Percentiles rank a stretch among this genome's conserved stretches.
Conservation (phyloP, 495 filamentous ascomycete genomes). For the Xylaria castorea region DNA sequence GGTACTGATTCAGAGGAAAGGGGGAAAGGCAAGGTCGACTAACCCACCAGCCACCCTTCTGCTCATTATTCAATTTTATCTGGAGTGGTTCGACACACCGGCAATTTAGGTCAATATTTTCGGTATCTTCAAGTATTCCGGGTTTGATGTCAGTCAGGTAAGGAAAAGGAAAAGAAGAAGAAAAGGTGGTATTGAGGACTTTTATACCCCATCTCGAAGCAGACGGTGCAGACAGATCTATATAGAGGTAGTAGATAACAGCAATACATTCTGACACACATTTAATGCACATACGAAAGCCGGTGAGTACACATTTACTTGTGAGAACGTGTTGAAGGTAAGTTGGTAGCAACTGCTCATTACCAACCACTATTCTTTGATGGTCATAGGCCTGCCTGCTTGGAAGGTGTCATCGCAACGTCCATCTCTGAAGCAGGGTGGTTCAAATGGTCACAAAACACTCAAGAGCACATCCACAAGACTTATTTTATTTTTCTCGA, state of each 20-base stretch:
- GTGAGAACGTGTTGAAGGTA: not conserved
- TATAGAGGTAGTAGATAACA: not conserved
- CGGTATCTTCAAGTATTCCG: not conserved
- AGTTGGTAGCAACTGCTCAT: not conserved
- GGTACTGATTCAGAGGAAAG: constrained; percentile 1
- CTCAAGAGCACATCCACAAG: not conserved
- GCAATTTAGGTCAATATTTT: not conserved
- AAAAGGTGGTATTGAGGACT: not conserved
- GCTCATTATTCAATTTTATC: not conserved
- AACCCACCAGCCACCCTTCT: not conserved
- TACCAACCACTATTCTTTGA: not conserved
- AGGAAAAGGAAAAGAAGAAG: not conserved
- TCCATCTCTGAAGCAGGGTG: not conserved
- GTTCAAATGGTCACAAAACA: constrained; percentile 2
- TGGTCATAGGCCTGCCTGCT: not conserved
- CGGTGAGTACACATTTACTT: no score
- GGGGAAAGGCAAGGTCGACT: constrained; percentile 27
- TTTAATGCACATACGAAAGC: not conserved
- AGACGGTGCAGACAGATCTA: not conserved
- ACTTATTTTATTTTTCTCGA: not conserved
- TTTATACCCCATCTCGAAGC: not conserved
- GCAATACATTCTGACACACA: not conserved
- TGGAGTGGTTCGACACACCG: not conserved
- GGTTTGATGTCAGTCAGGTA: not conserved
- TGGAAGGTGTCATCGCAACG: not conserved